phyloP scores from a whole-genome alignment of 345 rosid genomes.

The Gossypium rotundifolium region DNA sequence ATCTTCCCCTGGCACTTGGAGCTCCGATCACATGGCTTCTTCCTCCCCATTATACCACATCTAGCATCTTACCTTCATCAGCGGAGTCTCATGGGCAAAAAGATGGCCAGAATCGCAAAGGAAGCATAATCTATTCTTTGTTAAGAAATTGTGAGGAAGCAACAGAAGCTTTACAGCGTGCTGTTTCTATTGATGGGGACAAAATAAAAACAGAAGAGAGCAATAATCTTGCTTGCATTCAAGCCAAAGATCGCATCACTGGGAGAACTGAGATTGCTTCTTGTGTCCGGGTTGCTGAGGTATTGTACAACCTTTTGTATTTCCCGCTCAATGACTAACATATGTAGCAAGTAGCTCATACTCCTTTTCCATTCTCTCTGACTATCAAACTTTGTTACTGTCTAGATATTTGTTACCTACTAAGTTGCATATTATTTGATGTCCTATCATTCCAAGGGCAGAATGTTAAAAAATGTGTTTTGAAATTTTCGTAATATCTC shows the following conservation, averaged over 20 bases:
- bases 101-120: slow-evolving; percentile 57
- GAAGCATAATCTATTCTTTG: slow-evolving; percentile 58
- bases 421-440: not conserved
- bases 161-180: slow-evolving; percentile 39
- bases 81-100: slow-evolving; percentile 37
- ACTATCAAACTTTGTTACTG: not conserved
- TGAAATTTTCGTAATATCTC: not conserved
- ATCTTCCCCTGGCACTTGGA: slow-evolving; percentile 87
- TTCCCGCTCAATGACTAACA: not conserved
- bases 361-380: not conserved
- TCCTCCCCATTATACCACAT: slow-evolving; percentile 76
- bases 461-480: not conserved
- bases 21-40: slow-evolving; percentile 81
- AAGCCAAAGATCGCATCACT: slow-evolving; percentile 71
- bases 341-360: not conserved
- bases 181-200: slow-evolving; percentile 52
- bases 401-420: not conserved
- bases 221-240: slow-evolving; percentile 76
- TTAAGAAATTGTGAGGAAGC: slow-evolving; percentile 48
- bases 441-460: not conserved
- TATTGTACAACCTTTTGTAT: slow-evolving; percentile 23
- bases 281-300: slow-evolving; percentile 91
- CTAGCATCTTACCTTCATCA: slow-evolving; percentile 58
- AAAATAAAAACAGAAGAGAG: slow-evolving; percentile 64
- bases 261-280: slow-evolving; percentile 84